Evolutionary conservation across 257 asterid species (phyloP).

Genomic region (Capsicum pubescens): DNA sequence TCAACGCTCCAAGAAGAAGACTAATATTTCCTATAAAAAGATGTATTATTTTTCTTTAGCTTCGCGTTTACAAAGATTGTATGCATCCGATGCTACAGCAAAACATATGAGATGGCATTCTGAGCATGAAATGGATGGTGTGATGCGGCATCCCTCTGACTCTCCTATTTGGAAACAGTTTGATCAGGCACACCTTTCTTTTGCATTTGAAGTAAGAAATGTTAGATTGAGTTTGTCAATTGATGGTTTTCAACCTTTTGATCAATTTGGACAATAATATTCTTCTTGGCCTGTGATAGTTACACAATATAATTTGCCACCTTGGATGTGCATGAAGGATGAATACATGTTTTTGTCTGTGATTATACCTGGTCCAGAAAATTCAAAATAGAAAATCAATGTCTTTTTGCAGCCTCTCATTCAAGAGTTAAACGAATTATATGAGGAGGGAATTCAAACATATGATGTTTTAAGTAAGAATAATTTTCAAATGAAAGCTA

Average conservation of each 20-base stretch:
- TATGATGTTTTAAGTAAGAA: slow-evolving; percentile 10
- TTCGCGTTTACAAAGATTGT: background rate
- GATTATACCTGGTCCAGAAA: background rate
- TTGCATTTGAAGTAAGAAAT: background rate
- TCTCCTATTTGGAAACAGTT: slow-evolving; percentile 23
- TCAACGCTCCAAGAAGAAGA: background rate
- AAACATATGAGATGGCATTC: background rate
- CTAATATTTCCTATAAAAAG: background rate
- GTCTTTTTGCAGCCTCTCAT: slow-evolving; percentile 17
- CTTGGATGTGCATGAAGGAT: background rate
- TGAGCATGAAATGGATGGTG: background rate
- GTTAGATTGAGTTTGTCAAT: background rate
- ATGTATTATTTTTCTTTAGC: slow-evolving; percentile 15
- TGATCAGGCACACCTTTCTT: background rate
- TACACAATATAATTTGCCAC: slow-evolving; percentile 19
- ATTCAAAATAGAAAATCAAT: background rate
- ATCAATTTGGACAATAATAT: background rate
- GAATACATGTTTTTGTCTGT: background rate
- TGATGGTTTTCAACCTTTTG: background rate
- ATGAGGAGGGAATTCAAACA: background rate
- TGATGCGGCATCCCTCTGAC: slow-evolving; percentile 1
- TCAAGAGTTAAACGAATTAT: background rate
- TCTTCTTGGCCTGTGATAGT: slow-evolving; percentile 9
- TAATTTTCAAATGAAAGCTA: background rate
- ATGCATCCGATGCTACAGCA: background rate